Conservation (phyloP, 805 yeast genomes). For the Trichomonascus vanleenenianus region DNA sequence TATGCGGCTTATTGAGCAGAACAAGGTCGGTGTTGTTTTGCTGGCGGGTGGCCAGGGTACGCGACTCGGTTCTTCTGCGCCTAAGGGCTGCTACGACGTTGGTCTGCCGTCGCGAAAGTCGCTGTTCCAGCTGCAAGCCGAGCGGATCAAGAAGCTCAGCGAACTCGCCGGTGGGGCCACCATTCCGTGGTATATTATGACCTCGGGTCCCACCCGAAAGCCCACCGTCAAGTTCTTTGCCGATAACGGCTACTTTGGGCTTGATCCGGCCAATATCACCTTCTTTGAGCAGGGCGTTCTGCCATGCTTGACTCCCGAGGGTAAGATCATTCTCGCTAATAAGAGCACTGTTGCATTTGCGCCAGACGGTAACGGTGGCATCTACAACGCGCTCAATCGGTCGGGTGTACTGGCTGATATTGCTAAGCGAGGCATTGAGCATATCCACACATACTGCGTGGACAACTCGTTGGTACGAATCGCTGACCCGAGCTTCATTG, state of each 20-base stretch:
- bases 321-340: constrained; percentile 61
- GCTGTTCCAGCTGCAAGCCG: constrained; percentile 89
- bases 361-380: constrained; percentile 98
- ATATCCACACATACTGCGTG: constrained; percentile 94
- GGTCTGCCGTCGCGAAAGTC: constrained; percentile 78
- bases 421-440: constrained; percentile 60
- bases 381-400: constrained; percentile 71
- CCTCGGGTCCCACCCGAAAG: constrained; percentile 76
- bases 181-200: constrained; percentile 90
- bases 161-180: constrained; percentile 37
- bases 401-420: constrained; percentile 66
- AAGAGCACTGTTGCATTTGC: constrained; percentile 59
- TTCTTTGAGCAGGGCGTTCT: constrained; percentile 94
- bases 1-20: constrained; percentile 53
- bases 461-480: constrained; percentile 88
- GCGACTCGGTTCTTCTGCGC: constrained; percentile 78
- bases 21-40: constrained; percentile 79
- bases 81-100: constrained; percentile 91
- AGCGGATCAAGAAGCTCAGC: constrained; percentile 62
- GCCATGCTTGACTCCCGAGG: constrained; percentile 75
- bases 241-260: constrained; percentile 62
- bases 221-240: constrained; percentile 68
- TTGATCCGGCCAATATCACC: constrained; percentile 47
- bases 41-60: constrained; percentile 99
- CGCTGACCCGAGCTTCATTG: constrained; percentile 87